A percentile compares a stretch with the other conserved stretches of the same genome.
Conservation (phyloP, 2,329 filamentous ascomycete species). For the Ceratocystis cacaofunesta region DNA sequence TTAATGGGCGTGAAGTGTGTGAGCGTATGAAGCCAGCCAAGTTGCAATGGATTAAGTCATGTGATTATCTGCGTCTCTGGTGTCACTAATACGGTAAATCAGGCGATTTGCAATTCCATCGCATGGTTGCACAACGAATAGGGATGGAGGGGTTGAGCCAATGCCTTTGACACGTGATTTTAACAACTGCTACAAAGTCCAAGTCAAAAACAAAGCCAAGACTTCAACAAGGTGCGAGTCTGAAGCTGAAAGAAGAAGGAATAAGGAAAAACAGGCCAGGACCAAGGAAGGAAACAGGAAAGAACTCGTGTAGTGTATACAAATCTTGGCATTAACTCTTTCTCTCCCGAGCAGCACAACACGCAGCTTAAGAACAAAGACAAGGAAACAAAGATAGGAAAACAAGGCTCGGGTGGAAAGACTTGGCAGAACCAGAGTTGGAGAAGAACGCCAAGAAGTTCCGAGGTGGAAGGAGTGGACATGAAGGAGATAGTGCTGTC, state of each 20-base stretch:
- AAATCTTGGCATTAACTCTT: conserved; percentile 6
- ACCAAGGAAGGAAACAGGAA: background rate
- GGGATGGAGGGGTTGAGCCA: background rate
- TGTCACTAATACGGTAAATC: background rate
- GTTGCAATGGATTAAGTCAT: background rate
- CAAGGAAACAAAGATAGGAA: too few species aligned
- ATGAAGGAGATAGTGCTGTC: too few species aligned
- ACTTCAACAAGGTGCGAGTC: background rate
- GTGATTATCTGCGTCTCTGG: background rate
- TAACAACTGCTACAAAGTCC: background rate
- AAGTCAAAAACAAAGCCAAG: background rate
- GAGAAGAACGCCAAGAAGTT: background rate
- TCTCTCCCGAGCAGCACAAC: background rate
- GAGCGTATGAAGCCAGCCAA: background rate
- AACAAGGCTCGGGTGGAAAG: conserved; percentile 1
- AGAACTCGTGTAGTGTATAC: background rate
- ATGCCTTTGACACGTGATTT: background rate
- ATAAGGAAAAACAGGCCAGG: background rate
- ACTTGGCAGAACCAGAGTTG: background rate
- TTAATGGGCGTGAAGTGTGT: background rate
- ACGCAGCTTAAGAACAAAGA: background rate
- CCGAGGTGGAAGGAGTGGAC: background rate
- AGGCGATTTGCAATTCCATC: background rate
- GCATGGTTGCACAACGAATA: background rate
- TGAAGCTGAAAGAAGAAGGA: background rate